A percentile compares a stretch with the other conserved stretches of the same genome.
Evolutionary conservation across 2,329 filamentous ascomycete species (phyloP).

Genomic region (Colletotrichum magnum): DNA sequence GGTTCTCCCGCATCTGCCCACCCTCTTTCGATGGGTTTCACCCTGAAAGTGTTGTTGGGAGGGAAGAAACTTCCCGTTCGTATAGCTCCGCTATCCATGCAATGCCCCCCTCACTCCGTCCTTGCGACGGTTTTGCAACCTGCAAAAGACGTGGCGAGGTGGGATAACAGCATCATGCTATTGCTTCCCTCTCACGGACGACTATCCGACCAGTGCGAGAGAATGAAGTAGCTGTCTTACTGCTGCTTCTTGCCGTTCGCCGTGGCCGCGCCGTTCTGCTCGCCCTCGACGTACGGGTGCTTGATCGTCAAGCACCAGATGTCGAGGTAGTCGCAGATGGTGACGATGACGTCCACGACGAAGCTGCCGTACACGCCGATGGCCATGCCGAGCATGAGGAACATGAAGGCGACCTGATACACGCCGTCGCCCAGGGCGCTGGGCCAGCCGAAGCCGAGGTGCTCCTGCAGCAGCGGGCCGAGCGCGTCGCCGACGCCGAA

Average conservation of each 20-base stretch:
- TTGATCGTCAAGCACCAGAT: conserved; percentile 99
- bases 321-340: conserved; percentile 97
- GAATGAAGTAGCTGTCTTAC: conserved; percentile 31
- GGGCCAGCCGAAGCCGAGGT: conserved; percentile 79
- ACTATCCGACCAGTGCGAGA: background rate
- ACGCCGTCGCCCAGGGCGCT: conserved; percentile 80
- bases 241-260: conserved; percentile 58
- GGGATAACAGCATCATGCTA: no score
- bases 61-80: no score
- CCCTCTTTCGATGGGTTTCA: background rate
- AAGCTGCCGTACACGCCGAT: conserved; percentile 97
- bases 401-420: conserved; percentile 95
- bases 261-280: conserved; percentile 47
- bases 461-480: conserved; percentile 75
- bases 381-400: conserved; percentile 86
- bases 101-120: no score
- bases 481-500: conserved; percentile 85
- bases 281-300: conserved; percentile 73
- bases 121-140: no score
- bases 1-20: background rate
- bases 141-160: no score
- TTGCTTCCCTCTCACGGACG: no score
- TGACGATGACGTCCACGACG: conserved; percentile 96
- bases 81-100: no score
- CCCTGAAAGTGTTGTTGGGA: no score